Evolutionary conservation across 1,139 yeast genomes (phyloP), one percentile per base, ranked within the genome.

Genomic region (Yamadazyma spencermartinsiae): DNA sequence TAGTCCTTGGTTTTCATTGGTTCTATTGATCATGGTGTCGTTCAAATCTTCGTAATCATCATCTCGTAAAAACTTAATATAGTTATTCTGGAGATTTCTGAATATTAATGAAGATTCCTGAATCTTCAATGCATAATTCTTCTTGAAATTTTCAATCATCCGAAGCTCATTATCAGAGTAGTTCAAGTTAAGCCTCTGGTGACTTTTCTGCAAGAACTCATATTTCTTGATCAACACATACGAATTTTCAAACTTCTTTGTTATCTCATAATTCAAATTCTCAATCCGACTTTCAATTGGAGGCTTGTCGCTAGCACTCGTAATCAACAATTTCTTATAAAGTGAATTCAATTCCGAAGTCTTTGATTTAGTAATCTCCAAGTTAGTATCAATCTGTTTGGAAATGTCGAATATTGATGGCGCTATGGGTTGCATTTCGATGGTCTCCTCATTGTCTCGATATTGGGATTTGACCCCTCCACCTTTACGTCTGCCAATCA

Each of bases 41-140:
- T 49, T 23, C 47, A 52, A 32, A 32, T 52, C 65, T 42, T 68
- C 75, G 49, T 76, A 80, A 39, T 84, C 90, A 53, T 84, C 92
- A 48, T 83, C 82, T 46, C 81, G 74, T 41, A 85, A 62, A 50
- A 82, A 80, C 52, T 86, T 85, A 55, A 94, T 80, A 55, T 92
- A 94, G 51, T 85, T 82, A 51, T 90, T 87, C 59, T 92, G 99
- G 53, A 90, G 68, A 53, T 87, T 86, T 39, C 98, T 69, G 62
- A 90, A 92, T 37, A 74, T 73, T 19, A 90, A 76, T 31, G 95
- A 83, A 35, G 78, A 68, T 34, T 80, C 82, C 58, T 92, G 98
- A 29, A 94, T 83, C 56, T 83, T 82, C 30, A 83, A 70, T 3
- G 98, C 98, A 60, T 90, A 80, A 34, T 81, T 82, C 52, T 87